phyloP scores from a whole-genome alignment of 2,329 filamentous ascomycete genomes.

The Botrytis pseudocinerea region DNA sequence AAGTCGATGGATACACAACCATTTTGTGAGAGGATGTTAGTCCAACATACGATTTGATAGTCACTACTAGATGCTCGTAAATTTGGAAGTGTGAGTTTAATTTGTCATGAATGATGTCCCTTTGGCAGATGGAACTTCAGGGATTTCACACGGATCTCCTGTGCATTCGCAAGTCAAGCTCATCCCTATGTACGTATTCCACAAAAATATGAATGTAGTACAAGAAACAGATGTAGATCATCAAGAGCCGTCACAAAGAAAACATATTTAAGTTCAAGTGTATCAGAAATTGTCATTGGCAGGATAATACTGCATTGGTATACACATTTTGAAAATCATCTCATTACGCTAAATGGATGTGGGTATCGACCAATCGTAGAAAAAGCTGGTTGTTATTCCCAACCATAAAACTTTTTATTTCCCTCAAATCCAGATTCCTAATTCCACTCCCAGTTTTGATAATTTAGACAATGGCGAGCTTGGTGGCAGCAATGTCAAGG shows the following conservation, averaged over 20 bases:
- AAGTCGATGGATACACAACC: neutral
- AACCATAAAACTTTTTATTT: constrained; percentile 26
- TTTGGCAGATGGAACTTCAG: neutral
- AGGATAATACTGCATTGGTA: constrained; percentile 27
- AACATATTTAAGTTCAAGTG: neutral
- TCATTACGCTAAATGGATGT: constrained; percentile 41
- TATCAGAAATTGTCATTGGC: constrained; percentile 21
- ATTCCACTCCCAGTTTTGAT: constrained; percentile 48
- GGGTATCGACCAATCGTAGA: constrained; percentile 33
- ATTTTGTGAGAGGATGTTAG: neutral
- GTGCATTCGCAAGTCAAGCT: neutral
- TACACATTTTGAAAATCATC: constrained; percentile 35
- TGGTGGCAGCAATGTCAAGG: constrained; percentile 98
- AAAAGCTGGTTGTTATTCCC: constrained; percentile 12
- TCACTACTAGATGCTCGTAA: neutral
- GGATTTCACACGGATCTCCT: neutral
- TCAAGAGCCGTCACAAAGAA: neutral
- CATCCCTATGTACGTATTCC: neutral
- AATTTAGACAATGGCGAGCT: constrained; percentile 92
- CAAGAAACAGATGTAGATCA: neutral
- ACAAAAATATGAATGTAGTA: no score
- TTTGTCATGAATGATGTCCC: neutral
- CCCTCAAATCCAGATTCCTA: constrained; percentile 39
- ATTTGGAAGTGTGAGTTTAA: neutral
- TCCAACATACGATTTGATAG: neutral